Conservation (phyloP, 495 filamentous ascomycete species). For the Annulohypoxylon maeteangense region DNA sequence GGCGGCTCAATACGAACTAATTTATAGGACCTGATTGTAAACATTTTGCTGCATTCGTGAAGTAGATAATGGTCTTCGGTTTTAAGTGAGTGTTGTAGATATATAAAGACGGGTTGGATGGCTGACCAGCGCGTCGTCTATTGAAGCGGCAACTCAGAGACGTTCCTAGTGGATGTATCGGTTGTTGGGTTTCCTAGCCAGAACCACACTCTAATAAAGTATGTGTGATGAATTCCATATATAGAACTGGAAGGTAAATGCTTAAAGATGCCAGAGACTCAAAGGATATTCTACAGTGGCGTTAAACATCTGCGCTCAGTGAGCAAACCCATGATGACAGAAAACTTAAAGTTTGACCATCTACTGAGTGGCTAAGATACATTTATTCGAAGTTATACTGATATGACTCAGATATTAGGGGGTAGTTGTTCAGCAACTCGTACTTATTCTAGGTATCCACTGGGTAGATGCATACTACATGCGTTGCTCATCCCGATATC, state of each 20-base stretch:
- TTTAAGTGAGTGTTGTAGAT: too few relatives aligned
- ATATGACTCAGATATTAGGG: neutral
- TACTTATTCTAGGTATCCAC: conserved; percentile 1
- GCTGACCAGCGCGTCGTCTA: too few relatives aligned
- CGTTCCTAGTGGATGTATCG: too few relatives aligned
- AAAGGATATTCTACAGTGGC: neutral
- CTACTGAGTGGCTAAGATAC: neutral
- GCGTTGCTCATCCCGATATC: neutral
- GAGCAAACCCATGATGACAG: neutral
- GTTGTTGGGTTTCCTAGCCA: too few relatives aligned
- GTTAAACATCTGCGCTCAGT: neutral
- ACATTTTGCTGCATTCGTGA: too few relatives aligned
- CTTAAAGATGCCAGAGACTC: too few relatives aligned
- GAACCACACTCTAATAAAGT: too few relatives aligned
- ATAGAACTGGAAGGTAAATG: neutral
- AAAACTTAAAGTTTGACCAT: neutral
- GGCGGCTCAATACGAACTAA: too few relatives aligned
- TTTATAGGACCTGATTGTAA: too few relatives aligned
- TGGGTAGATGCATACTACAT: neutral
- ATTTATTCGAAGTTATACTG: neutral
- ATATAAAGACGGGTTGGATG: too few relatives aligned
- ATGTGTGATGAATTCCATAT: neutral
- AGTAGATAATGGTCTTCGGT: neutral
- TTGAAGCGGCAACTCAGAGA: too few relatives aligned
- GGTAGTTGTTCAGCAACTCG: neutral